These are phyloP conservation scores for Floccularia luteovirens DNA, from an alignment of 768 basidiomycete species.

Conservation along the genomic window DNA sequence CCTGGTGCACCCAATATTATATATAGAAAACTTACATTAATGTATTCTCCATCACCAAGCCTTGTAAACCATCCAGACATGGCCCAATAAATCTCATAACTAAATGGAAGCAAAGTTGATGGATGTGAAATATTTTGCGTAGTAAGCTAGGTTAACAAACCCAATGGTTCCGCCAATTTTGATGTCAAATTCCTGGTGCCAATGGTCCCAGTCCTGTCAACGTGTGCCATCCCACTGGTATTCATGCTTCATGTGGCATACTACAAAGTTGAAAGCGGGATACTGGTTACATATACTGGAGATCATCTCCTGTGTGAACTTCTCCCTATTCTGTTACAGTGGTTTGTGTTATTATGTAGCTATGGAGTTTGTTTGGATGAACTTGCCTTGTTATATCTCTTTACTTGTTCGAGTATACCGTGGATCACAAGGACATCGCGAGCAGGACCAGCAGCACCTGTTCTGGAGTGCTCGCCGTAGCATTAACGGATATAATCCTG, in stretches of 20 bases:
- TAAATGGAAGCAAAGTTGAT: slow-evolving; percentile 1
- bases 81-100: slow-evolving; percentile 16
- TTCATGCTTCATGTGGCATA: slow-evolving; percentile 9
- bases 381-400: too few species aligned
- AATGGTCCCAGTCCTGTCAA: slow-evolving; percentile 8
- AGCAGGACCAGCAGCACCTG: too few species aligned
- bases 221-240: slow-evolving; percentile 8
- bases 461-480: too few species aligned
- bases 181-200: slow-evolving; percentile 8
- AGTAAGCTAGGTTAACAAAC: slow-evolving; percentile 1
- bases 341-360: too few species aligned
- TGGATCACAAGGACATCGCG: too few species aligned
- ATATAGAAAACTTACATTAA: slow-evolving; percentile 17
- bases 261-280: slow-evolving; percentile 9
- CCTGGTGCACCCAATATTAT: too few species aligned
- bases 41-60: slow-evolving; percentile 14
- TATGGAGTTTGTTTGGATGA: too few species aligned
- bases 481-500: too few species aligned
- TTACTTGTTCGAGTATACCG: too few species aligned
- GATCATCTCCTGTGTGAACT: too few species aligned
- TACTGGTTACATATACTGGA: too few species aligned
- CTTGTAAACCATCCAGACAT: slow-evolving; percentile 11
- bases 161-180: slow-evolving; percentile 10
- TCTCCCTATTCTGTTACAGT: too few species aligned
- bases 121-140: not conserved